A percentile compares a stretch with the other conserved stretches of the same genome.
Conservation (phyloP, 495 filamentous ascomycete species). For the Talaromyces stipitatus region DNA sequence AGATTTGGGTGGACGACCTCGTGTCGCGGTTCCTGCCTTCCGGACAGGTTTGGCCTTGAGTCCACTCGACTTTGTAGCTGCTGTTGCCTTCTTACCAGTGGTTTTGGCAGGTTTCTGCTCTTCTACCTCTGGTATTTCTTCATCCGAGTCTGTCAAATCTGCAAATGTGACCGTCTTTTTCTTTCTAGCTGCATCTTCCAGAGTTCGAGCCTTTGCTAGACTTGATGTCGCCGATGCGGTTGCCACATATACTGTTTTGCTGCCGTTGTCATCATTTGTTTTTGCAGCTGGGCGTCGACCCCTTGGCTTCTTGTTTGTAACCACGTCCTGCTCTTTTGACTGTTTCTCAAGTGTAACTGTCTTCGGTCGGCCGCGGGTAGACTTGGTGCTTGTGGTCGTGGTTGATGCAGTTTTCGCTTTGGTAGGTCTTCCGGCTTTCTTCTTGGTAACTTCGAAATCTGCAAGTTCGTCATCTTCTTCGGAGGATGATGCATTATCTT, state of each 20-base stretch:
- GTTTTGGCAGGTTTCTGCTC: conserved; percentile 18
- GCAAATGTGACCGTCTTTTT: conserved; percentile 51
- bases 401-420: conserved; percentile 15
- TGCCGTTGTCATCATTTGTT: not conserved
- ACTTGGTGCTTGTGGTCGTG: conserved; percentile 13
- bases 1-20: conserved; percentile 32
- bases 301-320: conserved; percentile 20
- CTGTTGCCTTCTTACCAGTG: conserved; percentile 4
- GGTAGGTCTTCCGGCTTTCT: conserved; percentile 23
- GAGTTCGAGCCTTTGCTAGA: conserved; percentile 26
- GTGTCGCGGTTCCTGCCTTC: conserved; percentile 22
- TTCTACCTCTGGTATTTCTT: conserved; percentile 27
- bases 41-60: conserved; percentile 43
- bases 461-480: conserved; percentile 15
- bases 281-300: conserved; percentile 3
- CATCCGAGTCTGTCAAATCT: conserved; percentile 29
- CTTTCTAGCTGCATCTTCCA: conserved; percentile 29
- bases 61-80: conserved; percentile 18
- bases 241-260: conserved; percentile 10
- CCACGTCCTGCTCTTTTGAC: not conserved
- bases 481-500: conserved; percentile 1
- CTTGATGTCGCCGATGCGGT: conserved; percentile 14
- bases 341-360: conserved; percentile 15
- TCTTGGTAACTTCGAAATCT: conserved; percentile 25
- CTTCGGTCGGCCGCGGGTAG: conserved; percentile 31